Conservation (phyloP, 306 rosid genomes). For the Myrica gale region DNA sequence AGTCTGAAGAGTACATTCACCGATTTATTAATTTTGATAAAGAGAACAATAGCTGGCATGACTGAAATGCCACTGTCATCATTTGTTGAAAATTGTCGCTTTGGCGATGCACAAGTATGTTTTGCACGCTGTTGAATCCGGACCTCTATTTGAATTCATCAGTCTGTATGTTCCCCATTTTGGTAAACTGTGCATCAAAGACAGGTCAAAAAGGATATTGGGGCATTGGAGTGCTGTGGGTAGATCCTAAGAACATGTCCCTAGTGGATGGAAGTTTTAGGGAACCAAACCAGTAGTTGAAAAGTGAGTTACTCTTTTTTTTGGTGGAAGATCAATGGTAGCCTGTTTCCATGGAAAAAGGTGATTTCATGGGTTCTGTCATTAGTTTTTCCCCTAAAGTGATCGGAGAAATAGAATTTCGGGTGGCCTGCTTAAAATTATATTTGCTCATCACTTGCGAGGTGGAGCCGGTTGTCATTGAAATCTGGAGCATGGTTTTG, state of each 20-base stretch:
- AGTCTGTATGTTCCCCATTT: background rate
- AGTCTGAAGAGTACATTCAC: background rate
- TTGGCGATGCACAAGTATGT: background rate
- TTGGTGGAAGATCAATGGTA: background rate
- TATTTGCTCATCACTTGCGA: background rate
- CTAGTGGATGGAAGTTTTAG: background rate
- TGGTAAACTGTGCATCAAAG: background rate
- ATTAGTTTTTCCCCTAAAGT: too few species aligned
- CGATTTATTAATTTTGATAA: background rate
- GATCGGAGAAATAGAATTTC: too few species aligned
- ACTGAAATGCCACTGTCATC: background rate
- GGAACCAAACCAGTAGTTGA: background rate
- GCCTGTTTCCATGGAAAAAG: background rate
- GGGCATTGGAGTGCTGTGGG: background rate
- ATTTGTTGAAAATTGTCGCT: background rate
- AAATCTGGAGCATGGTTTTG: slow-evolving; percentile 4
- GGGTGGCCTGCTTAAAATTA: background rate
- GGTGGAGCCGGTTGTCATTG: background rate
- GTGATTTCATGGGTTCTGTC: background rate
- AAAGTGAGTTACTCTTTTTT: background rate
- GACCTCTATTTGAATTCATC: background rate
- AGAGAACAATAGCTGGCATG: background rate
- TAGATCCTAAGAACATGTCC: background rate
- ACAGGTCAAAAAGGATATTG: background rate
- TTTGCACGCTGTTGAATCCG: background rate